Evolutionary conservation across 164 flowering plant species (phyloP), one percentile per base, ranked within the genome.

Genomic region (Nelumbo lutea): DNA sequence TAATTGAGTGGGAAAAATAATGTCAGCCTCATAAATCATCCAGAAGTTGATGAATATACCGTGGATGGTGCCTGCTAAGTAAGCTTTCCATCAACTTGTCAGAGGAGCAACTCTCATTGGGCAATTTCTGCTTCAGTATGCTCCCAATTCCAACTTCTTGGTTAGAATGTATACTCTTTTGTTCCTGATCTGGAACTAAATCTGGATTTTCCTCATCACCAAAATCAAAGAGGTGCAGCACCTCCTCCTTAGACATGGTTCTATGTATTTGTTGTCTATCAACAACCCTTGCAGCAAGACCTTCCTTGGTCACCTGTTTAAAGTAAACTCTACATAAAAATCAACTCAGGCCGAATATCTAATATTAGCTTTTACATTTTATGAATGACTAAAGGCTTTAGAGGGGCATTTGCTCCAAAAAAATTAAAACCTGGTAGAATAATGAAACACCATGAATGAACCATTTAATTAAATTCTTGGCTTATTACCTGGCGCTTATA

Each of bases 231-330:
- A 93, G 88, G 84, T 93, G 97, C 68, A 88, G 75, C 85, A 93
- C 86, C 78, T 93, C 99, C 77, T 96, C 99, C 77, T 85, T 93
- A 39, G 99, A 93, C 79, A 96, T 96, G 39, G 93, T 91, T 78
- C 99, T 79, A 68, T 86, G 85, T 61, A 96, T 84, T 83, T 96
- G 99, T 69, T 96, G 99, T 79, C 86, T 88, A 84, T 96, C 99
- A 52, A 96, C 98, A 64, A 96, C 99, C 78, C 98, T 87, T 52
- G 99, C 99, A 78, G 99, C 91, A 71, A 96, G 96, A 8, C 99
- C 93, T 80, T 93, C 99, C 83, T 96, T 96, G 40, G 93, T 90
- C 66, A 95, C 98, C 98, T 92, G 81, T 71, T 69, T 50, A 27
- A 46, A 67, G 27, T 27, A 42, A 48, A 70, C 42, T 42, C 47